Conservation (phyloP, 345 rosid genomes). For the Rubroshorea leprosula region DNA sequence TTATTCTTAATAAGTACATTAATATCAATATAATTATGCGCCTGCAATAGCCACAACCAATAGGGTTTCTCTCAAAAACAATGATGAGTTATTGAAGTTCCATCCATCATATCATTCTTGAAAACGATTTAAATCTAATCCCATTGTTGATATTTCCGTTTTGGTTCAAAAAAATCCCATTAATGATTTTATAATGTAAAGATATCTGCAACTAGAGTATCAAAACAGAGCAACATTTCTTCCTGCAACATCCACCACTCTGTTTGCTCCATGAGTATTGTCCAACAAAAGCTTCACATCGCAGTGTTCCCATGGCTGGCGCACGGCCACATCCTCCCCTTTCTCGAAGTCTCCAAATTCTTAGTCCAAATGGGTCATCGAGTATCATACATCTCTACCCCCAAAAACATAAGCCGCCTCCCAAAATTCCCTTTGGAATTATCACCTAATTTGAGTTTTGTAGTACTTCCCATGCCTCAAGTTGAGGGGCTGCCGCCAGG, state of each 20-base stretch:
- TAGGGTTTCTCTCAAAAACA: no score
- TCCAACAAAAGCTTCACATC: constrained; percentile 28
- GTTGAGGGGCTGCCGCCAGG: constrained; percentile 19
- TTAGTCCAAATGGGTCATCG: constrained; percentile 28
- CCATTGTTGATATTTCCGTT: no score
- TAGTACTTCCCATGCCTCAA: constrained; percentile 19
- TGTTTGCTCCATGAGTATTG: neutral
- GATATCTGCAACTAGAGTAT: no score
- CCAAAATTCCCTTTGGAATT: constrained; percentile 12
- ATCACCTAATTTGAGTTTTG: neutral
- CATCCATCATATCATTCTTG: no score
- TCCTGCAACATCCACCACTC: neutral
- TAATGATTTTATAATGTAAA: no score
- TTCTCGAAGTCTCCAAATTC: constrained; percentile 27
- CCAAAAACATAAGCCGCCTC: constrained; percentile 24
- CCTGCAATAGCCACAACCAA: no score
- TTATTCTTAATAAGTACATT: no score
- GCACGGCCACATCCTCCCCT: constrained; percentile 26
- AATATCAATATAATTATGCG: no score
- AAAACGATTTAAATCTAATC: no score
- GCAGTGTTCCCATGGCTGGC: constrained; percentile 34
- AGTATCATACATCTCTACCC: constrained; percentile 25
- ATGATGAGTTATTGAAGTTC: no score
- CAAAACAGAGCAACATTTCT: no score
- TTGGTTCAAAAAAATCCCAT: no score